Base-by-base conservation (phyloP, 176 grass and related monocot genomes). In the Thalia dealbata region DNA sequence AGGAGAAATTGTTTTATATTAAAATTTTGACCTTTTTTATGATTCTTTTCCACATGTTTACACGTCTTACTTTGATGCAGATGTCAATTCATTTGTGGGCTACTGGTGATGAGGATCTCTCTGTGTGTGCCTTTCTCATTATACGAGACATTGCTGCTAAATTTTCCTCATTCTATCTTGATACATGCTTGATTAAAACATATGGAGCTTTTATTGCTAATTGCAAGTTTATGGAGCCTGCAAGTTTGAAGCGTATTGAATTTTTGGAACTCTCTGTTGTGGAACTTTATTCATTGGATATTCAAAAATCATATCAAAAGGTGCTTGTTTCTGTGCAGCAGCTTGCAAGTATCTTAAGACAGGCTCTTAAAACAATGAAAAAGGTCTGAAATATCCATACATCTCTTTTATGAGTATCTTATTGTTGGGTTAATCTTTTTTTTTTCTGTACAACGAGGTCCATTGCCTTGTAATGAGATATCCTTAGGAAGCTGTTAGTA, bases 241-340 rank as follows among this genome's bases (percentile, higher is more conserved):
- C 78, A 85, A 91, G 88, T 72, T 70, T 76, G 73, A 81, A 81
- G 56, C 79, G 82, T 74, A 81, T 88, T 54, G 81, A 90, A 64
- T 92, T 97, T 86, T 54, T 97, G 25, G 79, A 50, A 56, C 73
- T 85, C 74, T 92, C 81, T 68, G 32, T 91, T 15, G 77, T 86
- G 24, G 95, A 97, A 68, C 79, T 97, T 25, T 88, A 85, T 97
- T 90, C 87, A 76, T 61, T 97, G 30, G 87, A 97, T 77, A 78
- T 92, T 76, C 85, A 86, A 50, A 85, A 81, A 81, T 84, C 95
- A 73, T 84, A 79, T 78, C 64, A 82, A 70, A 88, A 80, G 68
- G 85, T 77, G 72, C 44, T 80, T 52, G 55, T n/a, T 15, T 92
- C 90, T 45, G 77, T 97, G 42, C 89, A 81, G 71, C 85, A 86